Percentiles rank a stretch among this genome's conserved stretches.
phyloP scores from a whole-genome alignment of 2,329 filamentous ascomycete genomes.

The Scolecobasidium constrictum region DNA sequence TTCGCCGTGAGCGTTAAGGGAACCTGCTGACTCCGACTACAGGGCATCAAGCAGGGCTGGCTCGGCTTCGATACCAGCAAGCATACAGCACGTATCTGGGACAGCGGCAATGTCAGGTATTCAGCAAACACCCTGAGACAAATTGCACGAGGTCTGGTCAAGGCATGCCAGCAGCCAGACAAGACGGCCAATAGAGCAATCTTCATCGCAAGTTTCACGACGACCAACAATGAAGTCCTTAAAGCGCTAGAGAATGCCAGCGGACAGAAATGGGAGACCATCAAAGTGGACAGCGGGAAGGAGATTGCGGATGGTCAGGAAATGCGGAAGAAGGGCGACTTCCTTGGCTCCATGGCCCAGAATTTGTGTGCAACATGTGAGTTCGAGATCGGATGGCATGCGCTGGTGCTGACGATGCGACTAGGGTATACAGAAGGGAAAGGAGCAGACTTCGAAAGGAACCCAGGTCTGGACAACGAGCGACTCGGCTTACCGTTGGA shows the following conservation, averaged over 20 bases:
- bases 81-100: constrained; percentile 43
- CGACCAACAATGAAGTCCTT: constrained; percentile 48
- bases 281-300: constrained; percentile 23
- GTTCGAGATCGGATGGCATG: too few relatives aligned
- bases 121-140: constrained; percentile 26
- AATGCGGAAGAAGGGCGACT: neutral
- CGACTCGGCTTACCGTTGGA: too few relatives aligned
- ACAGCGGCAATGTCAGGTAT: constrained; percentile 43
- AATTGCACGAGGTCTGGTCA: constrained; percentile 41
- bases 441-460: too few relatives aligned
- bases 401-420: too few relatives aligned
- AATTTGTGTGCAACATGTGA: neutral
- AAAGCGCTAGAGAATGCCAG: constrained; percentile 41
- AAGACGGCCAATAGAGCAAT: constrained; percentile 45
- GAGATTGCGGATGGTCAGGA: constrained; percentile 6
- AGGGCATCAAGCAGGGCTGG: constrained; percentile 39
- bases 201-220: constrained; percentile 46
- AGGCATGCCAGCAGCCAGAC: constrained; percentile 34
- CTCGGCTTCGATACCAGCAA: constrained; percentile 40
- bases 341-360: neutral
- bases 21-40: constrained; percentile 15
- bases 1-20: neutral
- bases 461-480: too few relatives aligned
- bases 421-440: neutral
- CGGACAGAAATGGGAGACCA: constrained; percentile 41